A percentile compares a stretch with the other conserved stretches of the same genome.
Conservation (phyloP, 805 yeast species). For the Monosporozyma aquatica region DNA sequence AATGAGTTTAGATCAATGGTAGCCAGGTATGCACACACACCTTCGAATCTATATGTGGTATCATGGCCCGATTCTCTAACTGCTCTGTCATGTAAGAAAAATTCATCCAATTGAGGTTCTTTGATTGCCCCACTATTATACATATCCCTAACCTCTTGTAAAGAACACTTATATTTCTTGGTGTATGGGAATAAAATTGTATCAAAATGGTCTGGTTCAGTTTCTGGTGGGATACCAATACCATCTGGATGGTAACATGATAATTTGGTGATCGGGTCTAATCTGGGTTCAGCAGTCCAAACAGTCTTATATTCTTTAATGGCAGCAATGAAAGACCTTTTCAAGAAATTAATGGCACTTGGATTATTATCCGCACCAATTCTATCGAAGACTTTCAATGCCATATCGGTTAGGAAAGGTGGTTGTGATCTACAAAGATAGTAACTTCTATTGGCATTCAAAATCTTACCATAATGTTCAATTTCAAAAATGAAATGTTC, state of each 20-base stretch:
- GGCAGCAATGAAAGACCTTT: conserved; percentile 63
- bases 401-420: conserved; percentile 92
- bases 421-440: conserved; percentile 92
- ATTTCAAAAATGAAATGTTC: conserved; percentile 89
- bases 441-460: conserved; percentile 90
- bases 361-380: conserved; percentile 41
- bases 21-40: conserved; percentile 79
- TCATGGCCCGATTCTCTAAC: conserved; percentile 97
- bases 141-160: conserved; percentile 55
- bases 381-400: conserved; percentile 54
- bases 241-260: conserved; percentile 90
- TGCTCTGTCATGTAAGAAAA: conserved; percentile 85
- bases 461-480: conserved; percentile 78
- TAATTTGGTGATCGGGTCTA: conserved; percentile 63
- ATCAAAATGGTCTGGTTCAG: conserved; percentile 82
- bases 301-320: conserved; percentile 76
- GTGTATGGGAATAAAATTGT: conserved; percentile 61
- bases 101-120: conserved; percentile 82
- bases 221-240: conserved; percentile 91
- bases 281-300: conserved; percentile 71
- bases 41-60: conserved; percentile 83
- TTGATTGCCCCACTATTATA: conserved; percentile 58
- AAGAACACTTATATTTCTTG: conserved; percentile 45
- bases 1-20: conserved; percentile 84
- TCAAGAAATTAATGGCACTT: conserved; percentile 51